phyloP scores from a whole-genome alignment of 2,329 filamentous ascomycete genomes.

The Trichoderma brevicompactum region DNA sequence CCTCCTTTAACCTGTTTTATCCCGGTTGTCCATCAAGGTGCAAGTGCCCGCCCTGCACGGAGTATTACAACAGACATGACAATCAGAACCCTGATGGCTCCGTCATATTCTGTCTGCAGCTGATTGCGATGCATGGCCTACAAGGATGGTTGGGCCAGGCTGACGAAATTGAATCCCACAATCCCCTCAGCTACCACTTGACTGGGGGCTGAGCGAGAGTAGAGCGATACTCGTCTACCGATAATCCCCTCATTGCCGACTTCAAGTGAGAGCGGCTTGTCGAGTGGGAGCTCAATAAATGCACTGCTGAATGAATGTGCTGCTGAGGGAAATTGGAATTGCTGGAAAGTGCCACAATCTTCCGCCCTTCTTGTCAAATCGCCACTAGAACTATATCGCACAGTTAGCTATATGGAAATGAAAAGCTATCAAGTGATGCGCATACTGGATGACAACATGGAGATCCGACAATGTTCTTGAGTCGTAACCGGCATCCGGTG shows the following conservation, averaged over 20 bases:
- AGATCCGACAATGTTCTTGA: slow-evolving; percentile 35
- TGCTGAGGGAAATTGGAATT: slow-evolving; percentile 41
- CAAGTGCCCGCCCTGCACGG: not conserved
- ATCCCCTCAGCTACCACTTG: slow-evolving; percentile 52
- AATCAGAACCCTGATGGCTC: slow-evolving; percentile 26
- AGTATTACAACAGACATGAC: not conserved
- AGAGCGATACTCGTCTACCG: slow-evolving; percentile 52
- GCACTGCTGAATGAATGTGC: slow-evolving; percentile 19
- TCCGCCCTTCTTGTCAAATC: slow-evolving; percentile 47
- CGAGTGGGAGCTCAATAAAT: slow-evolving; percentile 44
- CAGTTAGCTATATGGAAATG: not conserved
- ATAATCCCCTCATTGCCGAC: slow-evolving; percentile 55
- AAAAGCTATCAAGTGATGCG: slow-evolving; percentile 3
- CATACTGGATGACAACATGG: slow-evolving; percentile 53
- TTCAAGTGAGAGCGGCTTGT: slow-evolving; percentile 48
- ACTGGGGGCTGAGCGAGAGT: slow-evolving; percentile 36
- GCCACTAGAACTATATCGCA: slow-evolving; percentile 43
- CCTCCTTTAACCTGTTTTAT: not conserved
- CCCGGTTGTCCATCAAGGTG: slow-evolving; percentile 24
- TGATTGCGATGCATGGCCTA: not conserved
- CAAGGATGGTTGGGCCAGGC: slow-evolving; percentile 20
- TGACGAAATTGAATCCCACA: slow-evolving; percentile 53
- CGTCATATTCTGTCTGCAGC: not conserved
- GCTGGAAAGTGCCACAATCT: slow-evolving; percentile 50
- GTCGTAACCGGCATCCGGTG: slow-evolving; percentile 36